Percentiles rank a stretch among this genome's conserved stretches.
These are phyloP conservation scores for Capsella rubella DNA, from an alignment of 441 rosid genomes.

Conservation along the genomic window DNA sequence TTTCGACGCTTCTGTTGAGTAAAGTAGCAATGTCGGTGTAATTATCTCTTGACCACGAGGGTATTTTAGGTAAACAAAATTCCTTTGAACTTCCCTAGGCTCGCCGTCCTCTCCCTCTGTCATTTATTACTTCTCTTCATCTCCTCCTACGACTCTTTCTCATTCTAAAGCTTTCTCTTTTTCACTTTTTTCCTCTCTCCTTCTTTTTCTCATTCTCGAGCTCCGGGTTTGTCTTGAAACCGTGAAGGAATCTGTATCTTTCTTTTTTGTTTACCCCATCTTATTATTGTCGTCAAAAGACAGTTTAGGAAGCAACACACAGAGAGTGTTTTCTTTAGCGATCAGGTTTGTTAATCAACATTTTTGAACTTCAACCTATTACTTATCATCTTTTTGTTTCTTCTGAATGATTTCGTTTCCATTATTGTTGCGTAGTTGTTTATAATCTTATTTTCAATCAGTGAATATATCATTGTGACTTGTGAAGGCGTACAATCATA, in stretches of 20 bases:
- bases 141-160: slow-evolving; percentile 11
- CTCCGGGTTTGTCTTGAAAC: slow-evolving; percentile 41
- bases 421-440: neutral
- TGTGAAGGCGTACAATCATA: neutral
- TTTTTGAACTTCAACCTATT: neutral
- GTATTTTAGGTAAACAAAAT: neutral
- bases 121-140: slow-evolving; percentile 25
- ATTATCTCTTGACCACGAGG: slow-evolving; percentile 26
- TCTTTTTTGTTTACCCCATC: neutral
- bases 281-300: neutral
- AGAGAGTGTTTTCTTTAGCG: neutral
- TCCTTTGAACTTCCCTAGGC: slow-evolving; percentile 45
- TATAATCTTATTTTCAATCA: slow-evolving; percentile 16
- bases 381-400: slow-evolving; percentile 5
- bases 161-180: neutral
- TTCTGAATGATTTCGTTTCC: slow-evolving; percentile 10
- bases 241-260: slow-evolving; percentile 24
- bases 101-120: slow-evolving; percentile 32
- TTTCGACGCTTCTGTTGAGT: slow-evolving; percentile 27
- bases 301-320: neutral
- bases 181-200: slow-evolving; percentile 15
- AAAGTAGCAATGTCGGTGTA: slow-evolving; percentile 41
- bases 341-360: slow-evolving; percentile 27
- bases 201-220: slow-evolving; percentile 37
- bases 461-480: neutral